A percentile compares a stretch with the other conserved stretches of the same genome.
Evolutionary conservation across 495 filamentous ascomycete genomes (phyloP).

Genomic region (Penicillium cosmopolitanum): DNA sequence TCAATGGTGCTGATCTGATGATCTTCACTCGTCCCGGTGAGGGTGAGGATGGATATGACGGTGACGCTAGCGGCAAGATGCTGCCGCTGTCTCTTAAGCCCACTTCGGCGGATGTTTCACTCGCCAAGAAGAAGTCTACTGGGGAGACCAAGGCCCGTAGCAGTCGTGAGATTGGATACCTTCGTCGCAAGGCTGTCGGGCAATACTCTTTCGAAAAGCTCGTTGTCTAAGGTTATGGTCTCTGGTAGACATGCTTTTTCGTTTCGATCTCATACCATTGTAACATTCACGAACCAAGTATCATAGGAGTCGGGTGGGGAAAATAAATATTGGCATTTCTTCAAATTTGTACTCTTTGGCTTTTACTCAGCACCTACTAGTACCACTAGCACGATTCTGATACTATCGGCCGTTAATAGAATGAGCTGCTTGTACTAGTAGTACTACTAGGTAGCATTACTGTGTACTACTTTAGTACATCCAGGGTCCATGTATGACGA

Average conservation of each 20-base stretch:
- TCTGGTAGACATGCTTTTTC: constrained; percentile 16
- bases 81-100: constrained; percentile 74
- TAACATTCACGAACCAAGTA: constrained; percentile 28
- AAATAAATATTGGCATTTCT: constrained; percentile 11
- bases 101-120: constrained; percentile 60
- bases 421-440: too few relatives aligned
- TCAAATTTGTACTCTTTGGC: background rate
- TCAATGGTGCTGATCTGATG: constrained; percentile 49
- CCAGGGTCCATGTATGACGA: too few relatives aligned
- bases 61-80: constrained; percentile 44
- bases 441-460: too few relatives aligned
- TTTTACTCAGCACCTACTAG: background rate
- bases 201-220: constrained; percentile 80
- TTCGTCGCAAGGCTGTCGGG: constrained; percentile 71
- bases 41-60: constrained; percentile 40
- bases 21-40: constrained; percentile 38
- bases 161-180: constrained; percentile 68
- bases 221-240: constrained; percentile 47
- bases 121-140: constrained; percentile 46
- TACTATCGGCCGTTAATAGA: too few relatives aligned
- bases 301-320: constrained; percentile 26
- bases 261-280: constrained; percentile 27
- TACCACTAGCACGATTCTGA: background rate
- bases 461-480: too few relatives aligned
- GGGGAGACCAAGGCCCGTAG: constrained; percentile 65